These are phyloP conservation scores for Solanum chilense DNA, from an alignment of 257 asterid genomes.

Conservation along the genomic window DNA sequence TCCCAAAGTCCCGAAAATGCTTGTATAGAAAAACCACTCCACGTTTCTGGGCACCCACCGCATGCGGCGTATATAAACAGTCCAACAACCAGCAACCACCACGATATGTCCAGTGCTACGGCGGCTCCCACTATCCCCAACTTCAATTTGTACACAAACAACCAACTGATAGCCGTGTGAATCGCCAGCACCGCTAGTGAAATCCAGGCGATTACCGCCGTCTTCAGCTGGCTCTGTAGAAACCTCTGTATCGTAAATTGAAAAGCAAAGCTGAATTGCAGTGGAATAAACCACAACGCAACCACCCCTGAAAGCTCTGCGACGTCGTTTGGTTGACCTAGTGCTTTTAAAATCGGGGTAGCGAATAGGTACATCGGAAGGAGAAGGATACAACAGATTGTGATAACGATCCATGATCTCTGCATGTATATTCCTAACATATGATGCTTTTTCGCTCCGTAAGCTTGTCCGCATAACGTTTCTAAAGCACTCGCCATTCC, in stretches of 20 bases:
- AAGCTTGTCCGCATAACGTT: constrained; percentile 31
- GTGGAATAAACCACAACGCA: constrained; percentile 16
- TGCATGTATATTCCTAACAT: constrained; percentile 26
- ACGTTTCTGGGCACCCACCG: constrained; percentile 39
- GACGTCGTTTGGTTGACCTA: constrained; percentile 25
- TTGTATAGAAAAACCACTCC: constrained; percentile 30
- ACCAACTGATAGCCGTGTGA: constrained; percentile 22
- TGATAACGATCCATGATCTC: constrained; percentile 19
- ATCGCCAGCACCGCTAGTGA: constrained; percentile 5
- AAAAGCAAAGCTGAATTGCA: constrained; percentile 20
- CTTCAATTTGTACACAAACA: constrained; percentile 3
- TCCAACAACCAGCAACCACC: constrained; percentile 30
- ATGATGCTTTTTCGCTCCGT: constrained; percentile 17
- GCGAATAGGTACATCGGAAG: constrained; percentile 18
- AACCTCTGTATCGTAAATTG: constrained; percentile 20
- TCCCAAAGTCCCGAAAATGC: constrained; percentile 35
- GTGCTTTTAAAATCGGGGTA: constrained; percentile 16
- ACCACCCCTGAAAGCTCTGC: constrained; percentile 17
- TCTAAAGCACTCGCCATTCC: constrained; percentile 37
- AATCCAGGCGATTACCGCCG: constrained; percentile 20
- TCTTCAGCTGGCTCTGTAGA: constrained; percentile 40
- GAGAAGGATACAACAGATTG: constrained; percentile 4
- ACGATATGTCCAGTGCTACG: constrained; percentile 20
- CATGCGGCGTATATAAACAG: constrained; percentile 12
- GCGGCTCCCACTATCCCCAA: constrained; percentile 27